Base-by-base conservation (phyloP, 208 protist species). In the Trypanosoma cruzi region DNA sequence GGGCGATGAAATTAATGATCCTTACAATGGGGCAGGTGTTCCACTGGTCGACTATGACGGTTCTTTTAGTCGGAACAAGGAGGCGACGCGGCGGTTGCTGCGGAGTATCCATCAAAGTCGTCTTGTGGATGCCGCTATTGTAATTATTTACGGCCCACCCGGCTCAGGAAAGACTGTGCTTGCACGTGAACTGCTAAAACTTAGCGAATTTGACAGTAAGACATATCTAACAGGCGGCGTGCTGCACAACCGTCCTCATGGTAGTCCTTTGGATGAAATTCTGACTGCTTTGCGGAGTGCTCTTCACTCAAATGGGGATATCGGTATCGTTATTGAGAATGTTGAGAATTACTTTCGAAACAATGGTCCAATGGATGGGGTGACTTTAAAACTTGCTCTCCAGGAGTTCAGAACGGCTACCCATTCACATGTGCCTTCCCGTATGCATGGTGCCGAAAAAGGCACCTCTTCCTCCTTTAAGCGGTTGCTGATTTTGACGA, bases 151-250 rank as follows among this genome's bases (percentile, higher is more conserved):
- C 26, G 87, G 87, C 0, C 74, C 73, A n/a, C 32, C 67, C 0
- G 90, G 90, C 1, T 88, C 77, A 13, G 90, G 90, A 46, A 93
- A 92, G 68, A 88, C 84, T 4, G 68, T 67, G 24, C 26, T 90
- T 22, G 76, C 90, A 14, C 77, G 66, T 13, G 54, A 83, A 11
- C 50, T 95, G 4, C 62, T 79, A 11, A 73, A 70, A 28, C 57
- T 55, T 29, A 31, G 49, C 26, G 50, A 26, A 0, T 73, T 65
- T 62, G 52, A 50, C 44, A 7, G 44, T 6, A 61, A 16, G 2
- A 62, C 44, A 28, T 62, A 65, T 62, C 28, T 73, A 32, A 46
- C 52, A 6, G 24, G 40, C 22, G 4, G 29, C 26, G 37, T 59
- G 37, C 50, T 62, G 6, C 4, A 59, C 29, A 32, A 48, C 2